Evolutionary conservation across 148 eudicot genomes (phyloP).

Genomic region (Pouteria glomerata): DNA sequence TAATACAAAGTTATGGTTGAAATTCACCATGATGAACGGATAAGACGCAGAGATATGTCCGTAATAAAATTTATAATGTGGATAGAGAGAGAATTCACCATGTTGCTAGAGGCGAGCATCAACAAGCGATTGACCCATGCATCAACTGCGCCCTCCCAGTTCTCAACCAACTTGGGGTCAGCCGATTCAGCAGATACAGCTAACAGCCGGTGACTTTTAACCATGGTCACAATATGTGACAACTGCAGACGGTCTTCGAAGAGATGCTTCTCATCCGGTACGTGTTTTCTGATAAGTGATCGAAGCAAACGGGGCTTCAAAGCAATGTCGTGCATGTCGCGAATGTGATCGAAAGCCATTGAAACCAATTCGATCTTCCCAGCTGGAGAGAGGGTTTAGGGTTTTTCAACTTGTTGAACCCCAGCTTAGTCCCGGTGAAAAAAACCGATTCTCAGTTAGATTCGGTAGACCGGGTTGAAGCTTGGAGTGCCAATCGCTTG

Average conservation of each 20-base stretch:
- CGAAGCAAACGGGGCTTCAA: constrained; percentile 63
- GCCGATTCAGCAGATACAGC: constrained; percentile 31
- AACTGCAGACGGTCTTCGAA: constrained; percentile 42
- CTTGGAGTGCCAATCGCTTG: too few species aligned
- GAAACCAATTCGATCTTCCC: constrained; percentile 5
- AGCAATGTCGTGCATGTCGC: constrained; percentile 49
- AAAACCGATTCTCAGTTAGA: too few species aligned
- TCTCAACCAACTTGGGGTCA: constrained; percentile 30
- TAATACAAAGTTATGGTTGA: too few species aligned
- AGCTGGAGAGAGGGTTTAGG: too few species aligned
- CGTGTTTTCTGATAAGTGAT: constrained; percentile 40
- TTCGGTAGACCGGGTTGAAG: too few species aligned
- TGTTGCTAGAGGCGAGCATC: constrained; percentile 40
- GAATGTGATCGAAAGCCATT: constrained; percentile 44
- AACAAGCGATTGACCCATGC: constrained; percentile 61
- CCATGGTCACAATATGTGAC: constrained; percentile 36
- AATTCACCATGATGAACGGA: background rate
- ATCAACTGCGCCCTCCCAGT: constrained; percentile 63
- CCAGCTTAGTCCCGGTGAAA: too few species aligned
- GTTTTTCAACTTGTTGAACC: too few species aligned
- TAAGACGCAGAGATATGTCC: too few species aligned
- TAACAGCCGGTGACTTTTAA: constrained; percentile 53
- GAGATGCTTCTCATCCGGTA: constrained; percentile 55
- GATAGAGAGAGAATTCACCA: constrained; percentile 31
- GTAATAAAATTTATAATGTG: background rate